Evolutionary conservation across 257 asterid species (phyloP).

Genomic region (Linaria vulgaris): DNA sequence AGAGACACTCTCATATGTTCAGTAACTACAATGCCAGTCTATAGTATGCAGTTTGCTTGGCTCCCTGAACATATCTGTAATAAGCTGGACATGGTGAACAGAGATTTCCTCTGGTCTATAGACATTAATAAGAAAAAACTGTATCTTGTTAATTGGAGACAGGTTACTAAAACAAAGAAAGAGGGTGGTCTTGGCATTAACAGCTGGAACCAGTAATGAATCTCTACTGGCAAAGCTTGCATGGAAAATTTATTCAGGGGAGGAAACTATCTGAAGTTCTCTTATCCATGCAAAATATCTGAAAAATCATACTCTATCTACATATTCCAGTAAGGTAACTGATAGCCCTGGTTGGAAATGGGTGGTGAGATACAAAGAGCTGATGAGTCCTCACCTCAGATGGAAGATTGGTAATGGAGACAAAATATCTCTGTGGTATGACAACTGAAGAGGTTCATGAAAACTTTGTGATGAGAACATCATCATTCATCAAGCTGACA

Average conservation of each 20-base stretch:
- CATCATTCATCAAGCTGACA: no score
- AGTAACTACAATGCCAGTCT: background rate
- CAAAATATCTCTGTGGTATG: no score
- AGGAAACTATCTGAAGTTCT: background rate
- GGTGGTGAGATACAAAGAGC: no score
- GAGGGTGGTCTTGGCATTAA: background rate
- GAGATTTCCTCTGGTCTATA: background rate
- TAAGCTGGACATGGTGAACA: background rate
- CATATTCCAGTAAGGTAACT: no score
- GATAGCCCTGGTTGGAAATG: no score
- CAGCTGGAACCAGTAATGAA: background rate
- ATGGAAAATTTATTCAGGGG: background rate
- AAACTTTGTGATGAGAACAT: no score
- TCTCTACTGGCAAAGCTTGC: no score
- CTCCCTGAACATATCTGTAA: background rate
- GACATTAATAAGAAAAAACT: background rate
- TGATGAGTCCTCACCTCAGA: no score
- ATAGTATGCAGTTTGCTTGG: background rate
- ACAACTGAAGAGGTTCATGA: no score
- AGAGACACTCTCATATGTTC: background rate
- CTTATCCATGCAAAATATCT: background rate
- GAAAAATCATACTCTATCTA: no score
- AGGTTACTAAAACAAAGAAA: background rate
- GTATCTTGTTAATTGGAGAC: background rate
- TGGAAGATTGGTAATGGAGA: no score